phyloP scores from a whole-genome alignment of 2,329 filamentous ascomycete species.

The Sporothrix phasma region DNA sequence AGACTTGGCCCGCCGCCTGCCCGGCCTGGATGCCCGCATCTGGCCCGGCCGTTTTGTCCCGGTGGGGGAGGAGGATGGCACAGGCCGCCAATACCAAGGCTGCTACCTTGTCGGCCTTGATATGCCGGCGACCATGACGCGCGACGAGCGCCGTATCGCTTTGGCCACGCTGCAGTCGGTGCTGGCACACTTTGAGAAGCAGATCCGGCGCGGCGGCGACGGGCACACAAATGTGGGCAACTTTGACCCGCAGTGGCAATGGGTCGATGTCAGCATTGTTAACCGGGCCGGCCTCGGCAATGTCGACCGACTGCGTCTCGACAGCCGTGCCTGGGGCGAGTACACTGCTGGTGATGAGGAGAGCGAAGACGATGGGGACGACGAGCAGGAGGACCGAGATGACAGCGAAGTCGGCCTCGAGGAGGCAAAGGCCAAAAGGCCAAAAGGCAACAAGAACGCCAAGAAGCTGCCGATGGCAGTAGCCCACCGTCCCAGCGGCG shows the following conservation, averaged over 20 bases:
- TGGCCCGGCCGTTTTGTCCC: constrained; percentile 53
- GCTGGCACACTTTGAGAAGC: constrained; percentile 39
- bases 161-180: constrained; percentile 35
- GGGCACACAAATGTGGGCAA: constrained; percentile 30
- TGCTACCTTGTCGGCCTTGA: constrained; percentile 53
- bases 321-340: constrained; percentile 40
- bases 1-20: constrained; percentile 45
- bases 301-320: constrained; percentile 29
- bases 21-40: constrained; percentile 43
- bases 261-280: constrained; percentile 36
- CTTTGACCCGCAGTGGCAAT: constrained; percentile 39
- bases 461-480: constrained; percentile 13
- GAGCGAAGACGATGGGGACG: constrained; percentile 33
- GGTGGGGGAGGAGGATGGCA: constrained; percentile 13
- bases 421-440: constrained; percentile 17
- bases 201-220: constrained; percentile 27
- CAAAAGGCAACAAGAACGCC: constrained; percentile 15
- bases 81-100: constrained; percentile 42
- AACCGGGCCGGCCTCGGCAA: constrained; percentile 30
- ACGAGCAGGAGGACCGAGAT: constrained; percentile 26
- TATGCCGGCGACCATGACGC: constrained; percentile 22
- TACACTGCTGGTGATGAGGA: constrained; percentile 35
- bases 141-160: constrained; percentile 34
- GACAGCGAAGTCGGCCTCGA: constrained; percentile 16
- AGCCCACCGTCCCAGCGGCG: constrained; percentile 18